Conservation (phyloP, 2,329 filamentous ascomycete species). For the Dactylellina parvicollis region DNA sequence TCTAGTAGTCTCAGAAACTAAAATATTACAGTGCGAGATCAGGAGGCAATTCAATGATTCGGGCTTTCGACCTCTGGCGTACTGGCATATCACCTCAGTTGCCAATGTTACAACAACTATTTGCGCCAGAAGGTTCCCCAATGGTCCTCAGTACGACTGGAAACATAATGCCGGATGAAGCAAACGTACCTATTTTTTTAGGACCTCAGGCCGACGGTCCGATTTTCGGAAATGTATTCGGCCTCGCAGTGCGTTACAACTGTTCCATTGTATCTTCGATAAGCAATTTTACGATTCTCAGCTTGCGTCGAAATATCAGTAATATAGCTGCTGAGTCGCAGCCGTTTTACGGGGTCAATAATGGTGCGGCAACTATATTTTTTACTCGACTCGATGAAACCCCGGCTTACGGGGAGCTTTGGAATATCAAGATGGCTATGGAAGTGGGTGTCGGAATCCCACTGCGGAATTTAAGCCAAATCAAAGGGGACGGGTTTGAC, state of each 20-base stretch:
- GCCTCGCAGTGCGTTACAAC: constrained; percentile 2
- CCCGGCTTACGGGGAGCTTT: no score
- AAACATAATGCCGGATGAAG: constrained; percentile 4
- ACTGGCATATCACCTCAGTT: no score
- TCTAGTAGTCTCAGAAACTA: no score
- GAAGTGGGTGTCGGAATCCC: not conserved
- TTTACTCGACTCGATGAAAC: no score
- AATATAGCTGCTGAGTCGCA: no score
- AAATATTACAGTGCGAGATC: no score
- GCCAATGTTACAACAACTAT: no score
- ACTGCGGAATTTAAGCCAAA: not conserved
- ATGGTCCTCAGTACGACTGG: not conserved
- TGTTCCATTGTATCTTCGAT: not conserved
- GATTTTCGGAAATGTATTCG: not conserved
- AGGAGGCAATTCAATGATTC: no score
- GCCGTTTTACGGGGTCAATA: no score
- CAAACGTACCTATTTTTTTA: not conserved
- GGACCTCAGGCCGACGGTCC: not conserved
- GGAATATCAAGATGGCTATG: no score
- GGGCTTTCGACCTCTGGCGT: no score
- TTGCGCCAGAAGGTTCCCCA: not conserved
- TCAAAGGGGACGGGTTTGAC: not conserved
- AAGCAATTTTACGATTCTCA: constrained; percentile 3
- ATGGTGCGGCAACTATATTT: no score
- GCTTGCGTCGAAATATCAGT: not conserved